These are phyloP conservation scores for Pistacia atlantica DNA, from an alignment of 345 rosid species.

Conservation along the genomic window DNA sequence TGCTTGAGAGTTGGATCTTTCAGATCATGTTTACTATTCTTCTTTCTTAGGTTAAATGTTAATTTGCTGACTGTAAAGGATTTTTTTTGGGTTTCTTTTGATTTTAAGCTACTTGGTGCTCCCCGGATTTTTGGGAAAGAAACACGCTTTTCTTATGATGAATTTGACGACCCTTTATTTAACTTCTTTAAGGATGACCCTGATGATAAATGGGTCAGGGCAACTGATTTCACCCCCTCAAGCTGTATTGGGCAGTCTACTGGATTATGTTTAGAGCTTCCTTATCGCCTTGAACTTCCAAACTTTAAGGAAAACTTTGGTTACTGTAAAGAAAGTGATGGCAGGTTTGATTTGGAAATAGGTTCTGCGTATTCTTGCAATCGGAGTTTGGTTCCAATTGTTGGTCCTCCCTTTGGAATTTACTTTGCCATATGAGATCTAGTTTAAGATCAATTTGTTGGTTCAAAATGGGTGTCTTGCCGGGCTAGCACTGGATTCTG, in stretches of 20 bases:
- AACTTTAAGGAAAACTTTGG: constrained; percentile 41
- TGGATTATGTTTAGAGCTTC: constrained; percentile 45
- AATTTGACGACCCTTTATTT: constrained; percentile 28
- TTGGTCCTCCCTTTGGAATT: constrained; percentile 41
- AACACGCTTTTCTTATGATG: constrained; percentile 13
- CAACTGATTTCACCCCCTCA: constrained; percentile 50
- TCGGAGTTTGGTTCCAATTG: constrained; percentile 50
- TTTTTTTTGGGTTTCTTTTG: not conserved
- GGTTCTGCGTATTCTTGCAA: constrained; percentile 45
- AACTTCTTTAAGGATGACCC: constrained; percentile 44
- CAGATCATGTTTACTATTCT: not conserved
- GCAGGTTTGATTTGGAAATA: constrained; percentile 26
- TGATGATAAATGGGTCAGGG: constrained; percentile 54
- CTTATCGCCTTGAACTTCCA: constrained; percentile 33
- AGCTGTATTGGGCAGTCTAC: constrained; percentile 56
- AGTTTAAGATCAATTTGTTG: constrained; percentile 57
- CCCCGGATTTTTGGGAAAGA: constrained; percentile 59
- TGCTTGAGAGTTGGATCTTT: not conserved
- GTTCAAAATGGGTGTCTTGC: constrained; percentile 57
- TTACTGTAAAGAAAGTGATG: constrained; percentile 37
- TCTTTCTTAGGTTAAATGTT: not conserved
- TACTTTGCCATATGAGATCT: constrained; percentile 43
- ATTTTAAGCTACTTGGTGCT: constrained; percentile 55
- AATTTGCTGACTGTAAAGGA: not conserved
- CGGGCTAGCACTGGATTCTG: constrained; percentile 29